Evolutionary conservation across 352 stramenopile genomes (phyloP), one percentile per base, ranked within the genome.

Genomic region (Plasmopara viticola): DNA sequence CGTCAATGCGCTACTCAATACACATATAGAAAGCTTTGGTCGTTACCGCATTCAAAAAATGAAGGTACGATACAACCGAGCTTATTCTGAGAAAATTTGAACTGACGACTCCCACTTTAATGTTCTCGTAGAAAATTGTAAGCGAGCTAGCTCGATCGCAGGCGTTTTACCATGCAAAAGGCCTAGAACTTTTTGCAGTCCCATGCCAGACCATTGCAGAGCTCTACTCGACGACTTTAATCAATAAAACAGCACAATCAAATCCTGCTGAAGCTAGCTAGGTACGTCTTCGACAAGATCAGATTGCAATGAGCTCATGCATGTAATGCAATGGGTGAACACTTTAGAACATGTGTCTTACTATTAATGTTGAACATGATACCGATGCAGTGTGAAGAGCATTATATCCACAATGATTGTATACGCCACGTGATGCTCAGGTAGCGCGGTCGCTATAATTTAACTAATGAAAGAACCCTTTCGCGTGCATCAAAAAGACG

Each of bases 21-120:
- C 59, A n/a, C 80, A 94, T 58, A 77, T 85, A 60, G 67, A 72
- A 39, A 74, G 74, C 43, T 94, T 91, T 51, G 80, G 90, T 14
- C 62, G 72, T 20, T 91, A 77, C 35, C 78, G 83, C 2, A 72
- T 81, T 14, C 20, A 64, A n/a, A 89, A 90, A 53, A 82, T 91
- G 63, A 90, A 91, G 75, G 83, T 88, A 28, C 30, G 45, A 50
- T 17, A 35, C 6, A 6, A 35, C 10, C 10, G 2, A 12, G 31
- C 31, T 6, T 6, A 17, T 41, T 17, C 6, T 41, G 37, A 14
- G 8, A 41, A 17, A 2, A 17, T 48, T 18, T 15, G 18, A 18
- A 33, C 7, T 46, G 9, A 17, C 41, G 17, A 38, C 28, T n/a
- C 12, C 3, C 14, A 17, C 5, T 15, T 38, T 7, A 12, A 53